Evolutionary conservation across 208 protist species (phyloP).

Genomic region (Angomonas ambiguus): DNA sequence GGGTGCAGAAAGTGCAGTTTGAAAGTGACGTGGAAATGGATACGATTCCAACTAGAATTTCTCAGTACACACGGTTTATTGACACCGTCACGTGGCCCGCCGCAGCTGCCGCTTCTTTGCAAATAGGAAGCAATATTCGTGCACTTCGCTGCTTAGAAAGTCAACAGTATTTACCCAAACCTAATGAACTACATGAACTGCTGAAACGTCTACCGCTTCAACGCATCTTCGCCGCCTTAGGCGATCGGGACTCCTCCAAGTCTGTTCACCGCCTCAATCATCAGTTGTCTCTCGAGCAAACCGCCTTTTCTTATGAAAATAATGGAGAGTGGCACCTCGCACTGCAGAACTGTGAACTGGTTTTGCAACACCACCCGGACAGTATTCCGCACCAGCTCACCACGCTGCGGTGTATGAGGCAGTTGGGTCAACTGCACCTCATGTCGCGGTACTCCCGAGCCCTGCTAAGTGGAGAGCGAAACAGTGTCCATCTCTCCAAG

Average conservation of each 20-base stretch:
- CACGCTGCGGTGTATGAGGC: constrained; percentile 74
- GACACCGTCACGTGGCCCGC: constrained; percentile 27
- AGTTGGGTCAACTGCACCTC: constrained; percentile 83
- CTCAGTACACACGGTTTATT: constrained; percentile 39
- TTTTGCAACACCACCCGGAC: constrained; percentile 64
- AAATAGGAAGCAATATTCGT: constrained; percentile 72
- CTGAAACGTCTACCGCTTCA: constrained; percentile 49
- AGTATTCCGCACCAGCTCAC: constrained; percentile 75
- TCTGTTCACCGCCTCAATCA: constrained; percentile 52
- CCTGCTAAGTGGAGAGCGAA: not conserved
- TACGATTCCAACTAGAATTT: constrained; percentile 26
- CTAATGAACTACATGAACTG: constrained; percentile 14
- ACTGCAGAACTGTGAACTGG: constrained; percentile 64
- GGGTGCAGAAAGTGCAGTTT: constrained; percentile 7
- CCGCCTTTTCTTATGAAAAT: constrained; percentile 80
- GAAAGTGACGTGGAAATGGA: constrained; percentile 8
- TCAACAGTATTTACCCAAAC: constrained; percentile 44
- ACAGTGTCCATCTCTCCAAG: not conserved
- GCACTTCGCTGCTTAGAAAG: constrained; percentile 68
- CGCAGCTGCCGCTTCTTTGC: constrained; percentile 44
- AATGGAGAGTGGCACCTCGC: constrained; percentile 81
- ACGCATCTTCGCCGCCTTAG: constrained; percentile 72
- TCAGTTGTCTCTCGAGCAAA: constrained; percentile 36
- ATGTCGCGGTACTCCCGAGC: constrained; percentile 61
- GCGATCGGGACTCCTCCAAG: constrained; percentile 74